Evolutionary conservation across 2,329 filamentous ascomycete species (phyloP).

Genomic region (Madurella mycetomatis): DNA sequence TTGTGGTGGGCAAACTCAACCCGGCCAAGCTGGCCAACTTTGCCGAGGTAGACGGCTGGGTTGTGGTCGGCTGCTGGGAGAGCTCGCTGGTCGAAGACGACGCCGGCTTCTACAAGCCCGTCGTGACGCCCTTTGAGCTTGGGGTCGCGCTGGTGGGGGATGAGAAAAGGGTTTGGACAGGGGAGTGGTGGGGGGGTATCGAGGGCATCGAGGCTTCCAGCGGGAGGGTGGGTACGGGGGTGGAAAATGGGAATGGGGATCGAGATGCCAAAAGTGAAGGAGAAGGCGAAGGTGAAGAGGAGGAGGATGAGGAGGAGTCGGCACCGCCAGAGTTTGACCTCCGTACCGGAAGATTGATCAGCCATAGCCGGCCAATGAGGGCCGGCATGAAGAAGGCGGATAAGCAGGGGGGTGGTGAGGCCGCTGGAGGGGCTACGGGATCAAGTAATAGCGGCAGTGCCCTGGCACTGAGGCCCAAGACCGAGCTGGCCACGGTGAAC

Average conservation of each 20-base stretch:
- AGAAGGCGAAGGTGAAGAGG: conserved; percentile 34
- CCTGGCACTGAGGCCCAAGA: conserved; percentile 53
- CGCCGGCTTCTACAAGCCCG: conserved; percentile 74
- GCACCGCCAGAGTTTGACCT: conserved; percentile 89
- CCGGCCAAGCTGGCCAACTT: conserved; percentile 96
- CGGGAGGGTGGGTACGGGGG: conserved; percentile 20
- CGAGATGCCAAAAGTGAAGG: conserved; percentile 22
- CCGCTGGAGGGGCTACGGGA: conserved; percentile 10
- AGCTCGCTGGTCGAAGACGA: conserved; percentile 86
- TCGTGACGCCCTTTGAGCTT: conserved; percentile 94
- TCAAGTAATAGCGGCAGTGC: conserved; percentile 31
- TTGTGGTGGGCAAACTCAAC: conserved; percentile 95
- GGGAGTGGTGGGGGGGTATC: conserved; percentile 85
- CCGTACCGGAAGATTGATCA: conserved; percentile 77
- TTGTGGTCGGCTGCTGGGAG: conserved; percentile 97
- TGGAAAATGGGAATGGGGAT: conserved; percentile 17
- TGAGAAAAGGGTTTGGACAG: conserved; percentile 74
- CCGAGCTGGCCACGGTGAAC: conserved; percentile 75
- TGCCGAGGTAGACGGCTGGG: conserved; percentile 91
- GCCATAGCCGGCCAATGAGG: conserved; percentile 71
- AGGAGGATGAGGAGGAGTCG: conserved; percentile 60
- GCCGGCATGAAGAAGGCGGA: conserved; percentile 35
- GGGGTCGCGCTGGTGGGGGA: conserved; percentile 72
- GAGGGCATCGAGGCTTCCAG: conserved; percentile 55
- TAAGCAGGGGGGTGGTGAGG: conserved; percentile 20